Evolutionary conservation across 164 flowering plant species (phyloP).

Genomic region (Annona cherimola): DNA sequence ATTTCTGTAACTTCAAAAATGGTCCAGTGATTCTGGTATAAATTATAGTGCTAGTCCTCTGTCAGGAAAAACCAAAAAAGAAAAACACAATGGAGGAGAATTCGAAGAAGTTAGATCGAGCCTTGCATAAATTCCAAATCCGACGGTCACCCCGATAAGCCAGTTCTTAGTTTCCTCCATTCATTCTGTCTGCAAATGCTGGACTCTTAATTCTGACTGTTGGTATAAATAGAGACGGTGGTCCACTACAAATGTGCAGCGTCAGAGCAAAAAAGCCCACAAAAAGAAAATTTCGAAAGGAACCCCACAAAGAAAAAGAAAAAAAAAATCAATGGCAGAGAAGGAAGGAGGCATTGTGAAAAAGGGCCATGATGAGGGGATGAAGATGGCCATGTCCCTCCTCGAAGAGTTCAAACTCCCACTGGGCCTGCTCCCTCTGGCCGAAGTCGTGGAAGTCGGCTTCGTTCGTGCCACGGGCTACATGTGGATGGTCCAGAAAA

Average conservation of each 20-base stretch:
- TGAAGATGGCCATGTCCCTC: slow-evolving; percentile 19
- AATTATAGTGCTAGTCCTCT: too few species aligned
- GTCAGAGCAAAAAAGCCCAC: not conserved
- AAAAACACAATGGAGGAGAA: too few species aligned
- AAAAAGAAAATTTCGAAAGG: not conserved
- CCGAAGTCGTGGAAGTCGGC: slow-evolving; percentile 24
- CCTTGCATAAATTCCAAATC: not conserved
- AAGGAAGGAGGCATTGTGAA: slow-evolving; percentile 30
- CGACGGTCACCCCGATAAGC: slow-evolving; percentile 11
- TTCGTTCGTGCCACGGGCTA: slow-evolving; percentile 27
- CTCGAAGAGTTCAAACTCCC: slow-evolving; percentile 29
- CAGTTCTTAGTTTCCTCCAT: slow-evolving; percentile 10
- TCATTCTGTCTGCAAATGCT: slow-evolving; percentile 5
- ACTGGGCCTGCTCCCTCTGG: slow-evolving; percentile 29
- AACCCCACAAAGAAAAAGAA: not conserved
- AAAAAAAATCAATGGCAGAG: slow-evolving; percentile 23
- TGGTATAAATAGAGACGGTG: not conserved
- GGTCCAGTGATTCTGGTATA: too few species aligned
- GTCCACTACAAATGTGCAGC: not conserved
- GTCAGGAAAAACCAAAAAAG: too few species aligned
- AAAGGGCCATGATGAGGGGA: slow-evolving; percentile 32
- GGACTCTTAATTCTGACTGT: not conserved
- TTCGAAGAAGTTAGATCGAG: too few species aligned
- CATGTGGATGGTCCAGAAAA: slow-evolving; percentile 31
- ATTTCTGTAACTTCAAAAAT: too few species aligned